Evolutionary conservation across 345 rosid species (phyloP).

Genomic region (Mangifera indica): DNA sequence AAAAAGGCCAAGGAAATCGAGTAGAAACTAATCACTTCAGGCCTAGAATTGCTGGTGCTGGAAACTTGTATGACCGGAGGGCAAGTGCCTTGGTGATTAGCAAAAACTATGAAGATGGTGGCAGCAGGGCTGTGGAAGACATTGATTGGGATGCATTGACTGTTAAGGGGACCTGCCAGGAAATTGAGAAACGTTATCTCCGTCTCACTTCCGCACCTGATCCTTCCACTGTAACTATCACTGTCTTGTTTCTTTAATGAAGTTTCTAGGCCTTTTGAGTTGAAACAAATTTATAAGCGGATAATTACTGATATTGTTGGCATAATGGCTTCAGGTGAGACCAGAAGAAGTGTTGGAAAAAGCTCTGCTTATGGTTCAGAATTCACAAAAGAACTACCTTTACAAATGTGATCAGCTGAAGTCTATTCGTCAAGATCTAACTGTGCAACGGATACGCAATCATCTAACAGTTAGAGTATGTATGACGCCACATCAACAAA

Average conservation of each 20-base stretch:
- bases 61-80: slow-evolving; percentile 65
- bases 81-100: slow-evolving; percentile 71
- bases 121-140: slow-evolving; percentile 94
- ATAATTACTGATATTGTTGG: neutral
- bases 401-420: slow-evolving; percentile 96
- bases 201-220: slow-evolving; percentile 99
- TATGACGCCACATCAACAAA: neutral
- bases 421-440: slow-evolving; percentile 97
- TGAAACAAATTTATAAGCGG: neutral
- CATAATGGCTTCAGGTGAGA: slow-evolving; percentile 63
- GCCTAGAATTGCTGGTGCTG: slow-evolving; percentile 63
- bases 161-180: slow-evolving; percentile 93
- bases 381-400: slow-evolving; percentile 87
- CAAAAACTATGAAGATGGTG: slow-evolving; percentile 70
- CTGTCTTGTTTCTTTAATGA: slow-evolving; percentile 27
- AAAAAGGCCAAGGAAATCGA: slow-evolving; percentile 65
- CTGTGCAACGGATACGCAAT: slow-evolving; percentile 88
- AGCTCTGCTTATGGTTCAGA: slow-evolving; percentile 80
- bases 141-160: slow-evolving; percentile 99
- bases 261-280: slow-evolving; percentile 13
- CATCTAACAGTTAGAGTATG: slow-evolving; percentile 82
- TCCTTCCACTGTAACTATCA: slow-evolving; percentile 79
- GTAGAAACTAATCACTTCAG: slow-evolving; percentile 50
- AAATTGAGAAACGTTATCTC: slow-evolving; percentile 92
- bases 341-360: slow-evolving; percentile 95